phyloP scores from a whole-genome alignment of 2,329 filamentous ascomycete genomes.

The Alternaria sp. region DNA sequence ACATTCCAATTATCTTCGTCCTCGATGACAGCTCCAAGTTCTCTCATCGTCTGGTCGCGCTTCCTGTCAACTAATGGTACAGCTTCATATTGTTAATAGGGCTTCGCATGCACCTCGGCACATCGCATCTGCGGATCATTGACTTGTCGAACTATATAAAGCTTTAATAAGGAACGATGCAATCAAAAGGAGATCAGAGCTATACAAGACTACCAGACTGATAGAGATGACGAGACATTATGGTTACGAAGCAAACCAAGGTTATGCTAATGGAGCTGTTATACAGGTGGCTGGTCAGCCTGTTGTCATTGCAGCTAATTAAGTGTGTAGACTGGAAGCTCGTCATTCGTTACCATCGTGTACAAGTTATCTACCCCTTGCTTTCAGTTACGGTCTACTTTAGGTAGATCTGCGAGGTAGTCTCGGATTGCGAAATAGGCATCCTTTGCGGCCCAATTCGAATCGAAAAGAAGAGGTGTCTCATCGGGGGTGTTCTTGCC shows the following conservation, averaged over 20 bases:
- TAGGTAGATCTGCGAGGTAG: not conserved
- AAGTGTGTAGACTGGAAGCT: not conserved
- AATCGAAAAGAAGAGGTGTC: not conserved
- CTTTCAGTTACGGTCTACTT: not conserved
- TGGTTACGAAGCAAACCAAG: not conserved
- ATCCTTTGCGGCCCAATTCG: not conserved
- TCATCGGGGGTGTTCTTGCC: not conserved
- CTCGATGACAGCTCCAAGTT: not conserved
- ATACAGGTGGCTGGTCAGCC: not conserved
- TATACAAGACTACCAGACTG: not conserved
- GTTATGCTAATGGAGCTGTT: not conserved
- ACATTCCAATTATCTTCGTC: not conserved
- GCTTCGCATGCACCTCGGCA: not conserved
- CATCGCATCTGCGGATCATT: not conserved
- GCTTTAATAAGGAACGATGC: not conserved
- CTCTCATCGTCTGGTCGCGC: not conserved
- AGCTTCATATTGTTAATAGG: not conserved
- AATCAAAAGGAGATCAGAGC: not conserved
- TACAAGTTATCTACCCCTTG: not conserved
- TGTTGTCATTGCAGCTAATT: not conserved
- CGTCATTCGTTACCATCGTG: not conserved
- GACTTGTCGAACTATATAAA: not conserved
- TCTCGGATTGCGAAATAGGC: not conserved
- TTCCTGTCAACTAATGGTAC: not conserved
- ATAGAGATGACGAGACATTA: not conserved